Conservation (phyloP, 2,329 filamentous ascomycete genomes). For the Plectosphaerella cucumerina region DNA sequence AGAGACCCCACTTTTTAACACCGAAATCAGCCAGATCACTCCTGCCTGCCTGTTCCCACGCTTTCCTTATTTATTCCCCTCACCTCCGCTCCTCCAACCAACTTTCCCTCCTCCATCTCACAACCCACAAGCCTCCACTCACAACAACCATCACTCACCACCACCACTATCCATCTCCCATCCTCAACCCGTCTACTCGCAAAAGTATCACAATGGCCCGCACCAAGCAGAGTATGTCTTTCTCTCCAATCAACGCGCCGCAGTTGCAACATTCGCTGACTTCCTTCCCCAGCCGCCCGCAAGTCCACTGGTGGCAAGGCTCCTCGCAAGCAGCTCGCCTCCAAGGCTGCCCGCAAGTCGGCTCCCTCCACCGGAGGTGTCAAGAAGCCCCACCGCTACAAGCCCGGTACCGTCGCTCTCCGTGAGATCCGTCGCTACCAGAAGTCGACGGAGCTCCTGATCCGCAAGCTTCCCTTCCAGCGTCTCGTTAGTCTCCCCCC, state of each 20-base stretch:
- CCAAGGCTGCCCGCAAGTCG: constrained; percentile 98
- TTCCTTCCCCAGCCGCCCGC: constrained; percentile 37
- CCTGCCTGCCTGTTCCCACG: constrained; percentile 25
- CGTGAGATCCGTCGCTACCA: constrained; percentile 93
- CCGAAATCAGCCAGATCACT: constrained; percentile 14
- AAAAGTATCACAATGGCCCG: constrained; percentile 50
- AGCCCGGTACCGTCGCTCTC: constrained; percentile 83
- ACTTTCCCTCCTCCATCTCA: constrained; percentile 31
- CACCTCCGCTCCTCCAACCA: constrained; percentile 15
- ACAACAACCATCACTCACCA: constrained; percentile 19
- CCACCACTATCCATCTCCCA: constrained; percentile 22
- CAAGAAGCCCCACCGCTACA: constrained; percentile 90
- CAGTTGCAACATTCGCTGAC: neutral
- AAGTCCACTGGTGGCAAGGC: constrained; percentile 80
- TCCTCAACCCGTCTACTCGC: constrained; percentile 5
- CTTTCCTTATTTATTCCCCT: constrained; percentile 20
- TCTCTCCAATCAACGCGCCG: accelerated
- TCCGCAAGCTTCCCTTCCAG: constrained; percentile 97
- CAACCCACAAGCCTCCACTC: constrained; percentile 26
- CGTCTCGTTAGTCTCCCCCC: constrained; percentile 60
- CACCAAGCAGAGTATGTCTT: constrained; percentile 52
- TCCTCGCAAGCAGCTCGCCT: constrained; percentile 93
- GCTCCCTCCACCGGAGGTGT: constrained; percentile 95
- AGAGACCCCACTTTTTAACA: constrained; percentile 7
- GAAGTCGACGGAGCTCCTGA: constrained; percentile 82